Conservation (phyloP, 2,329 filamentous ascomycete genomes). For the Sporothrix protearum region DNA sequence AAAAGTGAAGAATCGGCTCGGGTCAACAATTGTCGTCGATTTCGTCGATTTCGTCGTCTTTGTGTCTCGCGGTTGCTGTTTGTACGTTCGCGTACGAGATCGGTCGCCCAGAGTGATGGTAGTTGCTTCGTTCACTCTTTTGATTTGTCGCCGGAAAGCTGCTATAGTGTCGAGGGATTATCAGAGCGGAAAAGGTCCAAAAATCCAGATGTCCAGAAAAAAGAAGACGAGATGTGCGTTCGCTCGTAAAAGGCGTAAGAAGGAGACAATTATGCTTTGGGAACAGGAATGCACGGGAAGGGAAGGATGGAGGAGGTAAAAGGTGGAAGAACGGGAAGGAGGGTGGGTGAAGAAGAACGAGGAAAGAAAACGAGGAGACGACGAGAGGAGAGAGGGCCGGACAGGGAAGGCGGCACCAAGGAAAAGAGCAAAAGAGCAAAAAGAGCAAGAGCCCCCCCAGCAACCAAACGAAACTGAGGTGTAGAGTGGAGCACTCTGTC, state of each 20-base stretch:
- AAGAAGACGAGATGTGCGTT: not conserved
- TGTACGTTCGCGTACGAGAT: not conserved
- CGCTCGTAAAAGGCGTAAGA: not conserved
- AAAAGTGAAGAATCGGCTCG: not conserved
- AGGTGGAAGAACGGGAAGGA: constrained; percentile 2
- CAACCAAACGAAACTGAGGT: constrained; percentile 17
- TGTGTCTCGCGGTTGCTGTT: not conserved
- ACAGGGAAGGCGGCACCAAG: constrained; percentile 10
- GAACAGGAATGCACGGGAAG: not conserved
- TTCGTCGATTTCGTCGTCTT: not conserved
- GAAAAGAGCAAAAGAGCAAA: not conserved
- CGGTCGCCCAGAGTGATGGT: constrained; percentile 21
- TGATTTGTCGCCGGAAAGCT: constrained; percentile 14
- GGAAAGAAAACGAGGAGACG: constrained; percentile 9
- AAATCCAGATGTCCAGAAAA: not conserved
- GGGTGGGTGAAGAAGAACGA: constrained; percentile 9
- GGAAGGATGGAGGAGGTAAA: constrained; percentile 1
- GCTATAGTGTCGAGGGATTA: constrained; percentile 19
- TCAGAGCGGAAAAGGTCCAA: not conserved
- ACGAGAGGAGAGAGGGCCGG: constrained; percentile 12
- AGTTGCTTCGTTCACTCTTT: not conserved
- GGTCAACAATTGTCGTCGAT: not conserved
- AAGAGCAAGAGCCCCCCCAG: too few species aligned
- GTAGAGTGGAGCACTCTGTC: constrained; percentile 8
- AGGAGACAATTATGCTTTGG: constrained; percentile 6